phyloP scores from a whole-genome alignment of 1,284 basidiomycete species.

The Leccinum pachyderme region DNA sequence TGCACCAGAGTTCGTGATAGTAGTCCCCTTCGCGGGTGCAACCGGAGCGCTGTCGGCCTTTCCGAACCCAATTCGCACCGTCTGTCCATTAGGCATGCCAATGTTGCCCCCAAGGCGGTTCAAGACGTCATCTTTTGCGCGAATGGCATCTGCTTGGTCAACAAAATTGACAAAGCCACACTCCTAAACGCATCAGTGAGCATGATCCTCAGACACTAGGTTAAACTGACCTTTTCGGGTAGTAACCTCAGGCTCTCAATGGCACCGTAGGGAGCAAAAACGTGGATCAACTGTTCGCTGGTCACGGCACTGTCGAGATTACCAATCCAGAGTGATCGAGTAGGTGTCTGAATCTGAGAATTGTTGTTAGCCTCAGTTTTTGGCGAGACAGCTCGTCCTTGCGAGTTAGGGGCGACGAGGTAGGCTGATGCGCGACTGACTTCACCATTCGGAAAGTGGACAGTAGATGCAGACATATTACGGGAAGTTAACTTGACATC shows the following conservation, averaged over 20 bases:
- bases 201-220: slow-evolving; percentile 3
- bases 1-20: slow-evolving; percentile 57
- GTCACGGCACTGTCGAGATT: slow-evolving; percentile 93
- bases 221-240: slow-evolving; percentile 82
- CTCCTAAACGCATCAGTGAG: slow-evolving; percentile 53
- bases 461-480: slow-evolving; percentile 51
- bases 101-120: slow-evolving; percentile 94
- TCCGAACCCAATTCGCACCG: slow-evolving; percentile 95
- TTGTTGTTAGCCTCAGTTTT: slow-evolving; percentile 66
- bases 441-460: slow-evolving; percentile 69
- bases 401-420: slow-evolving; percentile 58
- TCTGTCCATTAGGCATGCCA: slow-evolving; percentile 88
- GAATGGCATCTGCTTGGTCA: slow-evolving; percentile 90
- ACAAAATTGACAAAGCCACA: slow-evolving; percentile 99
- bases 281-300: slow-evolving; percentile 90
- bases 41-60: slow-evolving; percentile 94
- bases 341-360: slow-evolving; percentile 85
- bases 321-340: slow-evolving; percentile 95
- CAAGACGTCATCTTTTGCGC: slow-evolving; percentile 94
- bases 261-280: slow-evolving; percentile 94
- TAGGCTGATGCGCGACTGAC: slow-evolving; percentile 63
- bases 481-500: slow-evolving; percentile 52
- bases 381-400: slow-evolving; percentile 73
- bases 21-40: slow-evolving; percentile 76
- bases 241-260: slow-evolving; percentile 93